Conservation (phyloP, 78 protist genomes). For the Isochrysis galbana region DNA sequence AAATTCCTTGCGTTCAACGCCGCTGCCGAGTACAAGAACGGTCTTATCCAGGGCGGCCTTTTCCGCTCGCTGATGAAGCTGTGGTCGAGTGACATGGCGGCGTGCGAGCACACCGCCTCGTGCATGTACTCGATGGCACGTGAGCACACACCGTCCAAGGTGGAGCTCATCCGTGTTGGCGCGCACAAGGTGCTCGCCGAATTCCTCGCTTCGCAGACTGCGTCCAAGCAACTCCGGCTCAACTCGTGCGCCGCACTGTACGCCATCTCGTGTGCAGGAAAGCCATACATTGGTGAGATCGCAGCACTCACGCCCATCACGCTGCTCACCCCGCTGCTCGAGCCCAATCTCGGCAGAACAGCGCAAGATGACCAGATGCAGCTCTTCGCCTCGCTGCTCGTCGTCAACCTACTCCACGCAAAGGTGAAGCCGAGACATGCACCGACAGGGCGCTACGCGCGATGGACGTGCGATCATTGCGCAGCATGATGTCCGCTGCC, state of each 20-base stretch:
- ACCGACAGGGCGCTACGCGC: no score
- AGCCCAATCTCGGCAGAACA: neutral
- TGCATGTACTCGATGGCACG: constrained; percentile 20
- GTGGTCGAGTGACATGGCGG: neutral
- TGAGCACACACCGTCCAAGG: neutral
- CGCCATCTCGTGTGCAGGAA: neutral
- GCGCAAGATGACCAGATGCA: neutral
- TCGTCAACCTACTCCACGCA: neutral
- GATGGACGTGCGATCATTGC: neutral
- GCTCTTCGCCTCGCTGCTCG: neutral
- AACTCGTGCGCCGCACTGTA: neutral
- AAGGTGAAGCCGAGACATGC: no score
- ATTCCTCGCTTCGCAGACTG: neutral
- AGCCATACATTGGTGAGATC: neutral
- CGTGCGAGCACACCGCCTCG: neutral
- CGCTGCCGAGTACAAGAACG: neutral
- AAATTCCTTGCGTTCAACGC: neutral
- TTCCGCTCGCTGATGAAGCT: neutral
- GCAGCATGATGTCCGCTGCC: no score
- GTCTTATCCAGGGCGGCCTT: neutral
- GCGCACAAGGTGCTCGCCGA: neutral
- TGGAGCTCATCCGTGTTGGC: neutral
- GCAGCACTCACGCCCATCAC: neutral
- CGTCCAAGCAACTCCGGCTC: neutral
- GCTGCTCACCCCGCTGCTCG: neutral